phyloP scores from a whole-genome alignment of 768 basidiomycete species.

The Podaxis rugospora region DNA sequence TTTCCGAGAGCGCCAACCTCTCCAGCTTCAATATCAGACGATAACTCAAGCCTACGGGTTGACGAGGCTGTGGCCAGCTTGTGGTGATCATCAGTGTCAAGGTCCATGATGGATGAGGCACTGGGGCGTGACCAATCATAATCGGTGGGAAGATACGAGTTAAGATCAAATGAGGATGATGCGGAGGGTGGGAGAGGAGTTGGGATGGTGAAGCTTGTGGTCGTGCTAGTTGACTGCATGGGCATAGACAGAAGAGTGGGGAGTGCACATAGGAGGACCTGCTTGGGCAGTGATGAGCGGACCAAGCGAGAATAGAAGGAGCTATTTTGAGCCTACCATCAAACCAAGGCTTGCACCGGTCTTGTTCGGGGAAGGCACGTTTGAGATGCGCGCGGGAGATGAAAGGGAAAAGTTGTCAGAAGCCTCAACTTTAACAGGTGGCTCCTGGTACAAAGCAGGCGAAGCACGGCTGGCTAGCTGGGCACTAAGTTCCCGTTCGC shows the following conservation, averaged over 20 bases:
- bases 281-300: conserved; percentile 19
- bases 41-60: conserved; percentile 52
- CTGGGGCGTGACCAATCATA: conserved; percentile 49
- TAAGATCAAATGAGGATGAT: conserved; percentile 42
- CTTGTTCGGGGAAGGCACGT: conserved; percentile 45
- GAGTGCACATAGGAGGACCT: conserved; percentile 76
- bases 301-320: conserved; percentile 10
- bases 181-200: conserved; percentile 38
- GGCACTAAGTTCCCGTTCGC: conserved; percentile 61
- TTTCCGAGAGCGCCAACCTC: conserved; percentile 46
- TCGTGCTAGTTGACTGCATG: conserved; percentile 45
- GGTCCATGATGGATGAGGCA: conserved; percentile 21
- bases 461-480: conserved; percentile 42
- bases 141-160: conserved; percentile 43
- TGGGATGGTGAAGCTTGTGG: conserved; percentile 54
- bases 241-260: conserved; percentile 71
- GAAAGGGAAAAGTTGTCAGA: conserved; percentile 48
- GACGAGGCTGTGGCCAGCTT: conserved; percentile 27
- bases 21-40: conserved; percentile 41
- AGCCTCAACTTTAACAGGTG: conserved; percentile 55
- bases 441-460: conserved; percentile 21
- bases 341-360: conserved; percentile 64
- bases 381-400: conserved; percentile 32
- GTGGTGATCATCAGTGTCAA: conserved; percentile 26
- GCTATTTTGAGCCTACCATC: conserved; percentile 10